These are phyloP conservation scores for Solanum medicagineum DNA, from an alignment of 257 asterid genomes.

Conservation along the genomic window DNA sequence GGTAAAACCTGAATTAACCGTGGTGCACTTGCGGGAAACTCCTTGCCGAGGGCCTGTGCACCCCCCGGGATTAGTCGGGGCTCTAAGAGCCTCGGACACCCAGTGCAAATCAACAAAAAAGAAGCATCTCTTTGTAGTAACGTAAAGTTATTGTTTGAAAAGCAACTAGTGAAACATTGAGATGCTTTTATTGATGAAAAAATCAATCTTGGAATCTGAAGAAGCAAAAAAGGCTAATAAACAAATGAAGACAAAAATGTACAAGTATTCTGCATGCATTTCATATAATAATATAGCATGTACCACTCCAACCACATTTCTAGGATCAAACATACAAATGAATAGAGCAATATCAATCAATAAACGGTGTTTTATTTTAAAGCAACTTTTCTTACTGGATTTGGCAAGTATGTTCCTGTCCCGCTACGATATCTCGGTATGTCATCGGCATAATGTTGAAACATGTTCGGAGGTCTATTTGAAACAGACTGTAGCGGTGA, in stretches of 20 bases:
- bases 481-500: slow-evolving; percentile 59
- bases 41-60: too few relatives aligned
- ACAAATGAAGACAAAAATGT: background rate
- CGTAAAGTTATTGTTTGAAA: background rate
- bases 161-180: background rate
- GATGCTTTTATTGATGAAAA: background rate
- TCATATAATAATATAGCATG: background rate
- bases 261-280: background rate
- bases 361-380: background rate
- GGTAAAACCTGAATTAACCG: too few relatives aligned
- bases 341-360: background rate
- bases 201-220: background rate
- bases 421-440: slow-evolving; percentile 83
- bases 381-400: slow-evolving; percentile 7
- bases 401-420: slow-evolving; percentile 97
- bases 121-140: background rate
- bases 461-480: slow-evolving; percentile 46
- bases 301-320: background rate
- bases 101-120: background rate
- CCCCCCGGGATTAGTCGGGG: too few relatives aligned
- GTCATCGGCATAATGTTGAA: slow-evolving; percentile 57
- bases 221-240: background rate
- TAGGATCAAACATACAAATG: background rate
- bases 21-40: too few relatives aligned
- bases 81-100: too few relatives aligned